A percentile compares a stretch with the other conserved stretches of the same genome.
phyloP scores from a whole-genome alignment of 1,139 yeast genomes.

The Chernovozyma sophiae-reginae region DNA sequence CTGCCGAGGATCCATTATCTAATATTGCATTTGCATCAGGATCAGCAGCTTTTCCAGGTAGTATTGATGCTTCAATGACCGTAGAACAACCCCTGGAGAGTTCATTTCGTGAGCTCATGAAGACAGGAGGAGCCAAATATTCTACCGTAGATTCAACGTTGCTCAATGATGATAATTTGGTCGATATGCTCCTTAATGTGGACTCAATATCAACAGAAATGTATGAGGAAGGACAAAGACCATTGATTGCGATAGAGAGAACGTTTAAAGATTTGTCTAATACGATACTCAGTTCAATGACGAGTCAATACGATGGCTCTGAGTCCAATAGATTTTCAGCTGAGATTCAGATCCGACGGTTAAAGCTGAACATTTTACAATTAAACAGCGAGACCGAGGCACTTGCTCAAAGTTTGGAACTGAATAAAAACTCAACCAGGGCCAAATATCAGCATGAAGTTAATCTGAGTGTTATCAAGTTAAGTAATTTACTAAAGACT shows the following conservation, averaged over 20 bases:
- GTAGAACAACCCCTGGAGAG: constrained; percentile 3
- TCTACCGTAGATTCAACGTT: constrained; percentile 12
- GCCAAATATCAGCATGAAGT: constrained; percentile 24
- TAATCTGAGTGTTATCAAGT: constrained; percentile 23
- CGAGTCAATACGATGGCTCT: neutral
- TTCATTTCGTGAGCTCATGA: constrained; percentile 15
- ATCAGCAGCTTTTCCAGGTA: neutral
- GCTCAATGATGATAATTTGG: constrained; percentile 24
- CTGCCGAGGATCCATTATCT: neutral
- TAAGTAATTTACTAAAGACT: constrained; percentile 24
- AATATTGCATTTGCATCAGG: neutral
- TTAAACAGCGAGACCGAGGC: neutral
- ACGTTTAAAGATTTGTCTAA: neutral
- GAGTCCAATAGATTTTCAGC: neutral
- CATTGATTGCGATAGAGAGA: constrained; percentile 2
- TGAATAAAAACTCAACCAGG: constrained; percentile 16
- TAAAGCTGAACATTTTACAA: neutral
- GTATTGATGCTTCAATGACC: neutral
- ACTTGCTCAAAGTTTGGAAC: constrained; percentile 13
- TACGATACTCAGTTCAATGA: neutral
- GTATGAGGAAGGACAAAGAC: constrained; percentile 2
- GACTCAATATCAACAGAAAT: constrained; percentile 21
- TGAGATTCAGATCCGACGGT: neutral
- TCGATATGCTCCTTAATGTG: constrained; percentile 30
- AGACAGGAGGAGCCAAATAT: constrained; percentile 23